Percentiles rank a stretch among this genome's conserved stretches.
Evolutionary conservation across 345 rosid genomes (phyloP).

Genomic region (Raphanus raphanistrum): DNA sequence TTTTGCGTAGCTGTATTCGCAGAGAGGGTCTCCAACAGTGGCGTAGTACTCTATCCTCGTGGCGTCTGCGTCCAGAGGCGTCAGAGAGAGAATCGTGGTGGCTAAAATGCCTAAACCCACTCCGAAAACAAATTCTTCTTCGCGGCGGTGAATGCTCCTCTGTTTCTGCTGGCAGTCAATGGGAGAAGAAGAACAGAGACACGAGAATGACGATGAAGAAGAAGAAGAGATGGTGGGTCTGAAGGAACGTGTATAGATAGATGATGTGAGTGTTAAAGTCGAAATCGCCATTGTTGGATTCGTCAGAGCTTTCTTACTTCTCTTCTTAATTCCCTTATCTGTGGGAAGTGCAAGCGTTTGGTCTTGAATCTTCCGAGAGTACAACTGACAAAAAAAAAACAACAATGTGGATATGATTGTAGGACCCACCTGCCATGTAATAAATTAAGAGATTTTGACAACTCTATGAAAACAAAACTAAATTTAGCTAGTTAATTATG

Average conservation of each 20-base stretch:
- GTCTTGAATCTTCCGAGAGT: constrained; percentile 16
- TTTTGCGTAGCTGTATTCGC: constrained; percentile 61
- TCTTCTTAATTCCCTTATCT: constrained; percentile 41
- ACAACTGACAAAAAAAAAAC: neutral
- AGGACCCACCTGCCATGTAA: constrained; percentile 19
- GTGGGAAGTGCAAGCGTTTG: constrained; percentile 30
- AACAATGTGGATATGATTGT: constrained; percentile 12
- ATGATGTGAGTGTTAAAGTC: constrained; percentile 41
- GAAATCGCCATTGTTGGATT: constrained; percentile 45
- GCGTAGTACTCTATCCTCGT: constrained; percentile 88
- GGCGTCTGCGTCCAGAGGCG: constrained; percentile 78
- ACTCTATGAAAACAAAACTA: no score
- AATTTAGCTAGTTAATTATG: no score
- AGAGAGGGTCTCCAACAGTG: constrained; percentile 77
- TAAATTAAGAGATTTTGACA: no score
- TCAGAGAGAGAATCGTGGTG: constrained; percentile 58
- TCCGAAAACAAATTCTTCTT: constrained; percentile 43
- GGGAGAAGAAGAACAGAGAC: constrained; percentile 41
- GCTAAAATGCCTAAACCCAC: constrained; percentile 70
- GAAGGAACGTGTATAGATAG: constrained; percentile 19
- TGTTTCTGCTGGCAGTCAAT: constrained; percentile 20
- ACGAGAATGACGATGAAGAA: constrained; percentile 33
- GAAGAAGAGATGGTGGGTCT: constrained; percentile 28
- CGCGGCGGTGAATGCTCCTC: constrained; percentile 6
- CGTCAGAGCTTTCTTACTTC: neutral